phyloP scores from a whole-genome alignment of 2,329 filamentous ascomycete species.

The Dactylonectria estremocensis region DNA sequence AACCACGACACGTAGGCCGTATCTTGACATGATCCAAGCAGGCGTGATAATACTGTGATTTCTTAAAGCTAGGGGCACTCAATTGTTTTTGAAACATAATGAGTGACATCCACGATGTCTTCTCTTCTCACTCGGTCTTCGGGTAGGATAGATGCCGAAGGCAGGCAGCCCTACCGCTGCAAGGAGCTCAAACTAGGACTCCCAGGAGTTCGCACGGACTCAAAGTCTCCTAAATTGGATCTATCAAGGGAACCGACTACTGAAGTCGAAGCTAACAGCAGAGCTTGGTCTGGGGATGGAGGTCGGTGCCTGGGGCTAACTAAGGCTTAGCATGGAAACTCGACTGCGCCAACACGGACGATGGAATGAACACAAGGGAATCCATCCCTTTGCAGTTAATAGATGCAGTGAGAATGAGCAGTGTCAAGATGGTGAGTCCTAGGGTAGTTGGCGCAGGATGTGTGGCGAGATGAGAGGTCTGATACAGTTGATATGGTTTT shows the following conservation, averaged over 20 bases:
- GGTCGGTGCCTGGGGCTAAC: slow-evolving; percentile 22
- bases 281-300: slow-evolving; percentile 26
- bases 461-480: not conserved
- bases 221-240: not conserved
- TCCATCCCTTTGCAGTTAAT: not conserved
- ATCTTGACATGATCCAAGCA: not conserved
- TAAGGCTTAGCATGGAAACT: slow-evolving; percentile 10
- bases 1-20: not conserved
- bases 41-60: too few relatives aligned
- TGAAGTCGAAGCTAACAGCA: slow-evolving; percentile 21
- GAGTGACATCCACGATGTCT: not conserved
- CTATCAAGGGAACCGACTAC: not conserved
- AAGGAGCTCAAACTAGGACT: too few relatives aligned
- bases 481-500: not conserved
- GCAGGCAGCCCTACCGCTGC: not conserved
- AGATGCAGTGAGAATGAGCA: not conserved
- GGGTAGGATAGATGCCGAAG: not conserved
- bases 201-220: not conserved
- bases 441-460: not conserved
- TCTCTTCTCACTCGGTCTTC: not conserved
- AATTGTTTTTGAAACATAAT: not conserved
- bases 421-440: not conserved
- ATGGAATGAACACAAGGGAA: not conserved
- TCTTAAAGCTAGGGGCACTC: not conserved
- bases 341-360: not conserved